A percentile compares a stretch with the other conserved stretches of the same genome.
These are phyloP conservation scores for Coniochaeta prunicola DNA, from an alignment of 2,329 filamentous ascomycete species.

Conservation along the genomic window DNA sequence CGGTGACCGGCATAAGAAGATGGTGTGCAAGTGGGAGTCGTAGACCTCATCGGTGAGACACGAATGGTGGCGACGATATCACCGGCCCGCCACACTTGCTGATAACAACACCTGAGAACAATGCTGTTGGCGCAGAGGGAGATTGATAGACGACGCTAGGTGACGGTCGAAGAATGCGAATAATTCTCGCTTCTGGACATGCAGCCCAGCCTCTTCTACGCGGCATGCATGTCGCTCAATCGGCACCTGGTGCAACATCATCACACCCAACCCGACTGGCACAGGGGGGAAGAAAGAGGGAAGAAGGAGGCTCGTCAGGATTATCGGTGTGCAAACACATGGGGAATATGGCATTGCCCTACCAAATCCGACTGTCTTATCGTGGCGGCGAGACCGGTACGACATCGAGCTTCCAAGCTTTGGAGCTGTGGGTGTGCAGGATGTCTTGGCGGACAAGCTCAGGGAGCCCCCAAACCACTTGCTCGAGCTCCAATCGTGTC, in stretches of 20 bases:
- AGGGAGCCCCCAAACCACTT: background rate
- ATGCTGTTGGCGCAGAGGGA: background rate
- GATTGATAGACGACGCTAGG: background rate
- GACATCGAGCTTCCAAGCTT: background rate
- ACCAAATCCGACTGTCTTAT: background rate
- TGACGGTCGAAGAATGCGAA: background rate
- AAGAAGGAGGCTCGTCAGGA: background rate
- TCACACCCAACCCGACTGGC: background rate
- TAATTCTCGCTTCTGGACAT: background rate
- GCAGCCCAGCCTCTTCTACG: background rate
- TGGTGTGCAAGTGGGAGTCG: constrained; percentile 1
- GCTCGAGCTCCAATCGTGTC: background rate
- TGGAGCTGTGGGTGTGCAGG: background rate
- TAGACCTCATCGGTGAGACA: constrained; percentile 3
- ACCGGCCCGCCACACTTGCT: background rate
- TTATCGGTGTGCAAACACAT: background rate
- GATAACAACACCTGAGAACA: background rate
- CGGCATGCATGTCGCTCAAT: background rate
- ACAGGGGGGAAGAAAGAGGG: background rate
- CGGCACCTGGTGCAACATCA: background rate
- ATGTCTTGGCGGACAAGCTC: background rate
- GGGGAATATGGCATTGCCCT: background rate
- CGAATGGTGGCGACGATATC: background rate
- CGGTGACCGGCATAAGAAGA: background rate
- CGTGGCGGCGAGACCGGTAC: background rate